phyloP scores from a whole-genome alignment of 176 grass and related monocot species.

The Eleusine coracana region DNA sequence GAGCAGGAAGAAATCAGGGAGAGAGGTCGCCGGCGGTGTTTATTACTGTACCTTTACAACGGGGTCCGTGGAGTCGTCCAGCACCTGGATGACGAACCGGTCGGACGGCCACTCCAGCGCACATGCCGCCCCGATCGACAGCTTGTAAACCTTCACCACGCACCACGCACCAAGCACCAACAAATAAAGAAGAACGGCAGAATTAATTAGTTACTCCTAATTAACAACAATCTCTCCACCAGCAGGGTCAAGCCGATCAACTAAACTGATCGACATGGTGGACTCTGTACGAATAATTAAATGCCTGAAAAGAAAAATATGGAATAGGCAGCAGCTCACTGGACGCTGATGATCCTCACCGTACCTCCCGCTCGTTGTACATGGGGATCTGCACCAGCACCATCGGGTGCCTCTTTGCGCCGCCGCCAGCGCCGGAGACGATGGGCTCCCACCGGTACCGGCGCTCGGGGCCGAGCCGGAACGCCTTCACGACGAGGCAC shows the following conservation, averaged over 20 bases:
- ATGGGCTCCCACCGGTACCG: slow-evolving; percentile 65
- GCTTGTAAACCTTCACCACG: slow-evolving; percentile 76
- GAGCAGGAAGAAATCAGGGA: not conserved
- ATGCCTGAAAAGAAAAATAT: too few relatives aligned
- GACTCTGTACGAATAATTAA: too few relatives aligned
- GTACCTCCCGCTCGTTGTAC: slow-evolving; percentile 96
- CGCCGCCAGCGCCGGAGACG: not conserved
- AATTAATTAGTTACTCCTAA: not conserved
- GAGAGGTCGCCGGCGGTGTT: not conserved
- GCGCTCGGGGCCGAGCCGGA: slow-evolving; percentile 56
- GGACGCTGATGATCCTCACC: not conserved
- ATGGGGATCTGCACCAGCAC: slow-evolving; percentile 99
- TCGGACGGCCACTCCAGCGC: slow-evolving; percentile 73
- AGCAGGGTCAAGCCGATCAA: too few relatives aligned
- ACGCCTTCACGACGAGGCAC: slow-evolving; percentile 34
- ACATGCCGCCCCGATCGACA: slow-evolving; percentile 93
- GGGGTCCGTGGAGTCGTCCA: slow-evolving; percentile 92
- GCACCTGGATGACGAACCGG: slow-evolving; percentile 81
- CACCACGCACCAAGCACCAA: too few relatives aligned
- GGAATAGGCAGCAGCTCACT: not conserved
- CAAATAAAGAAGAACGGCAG: too few relatives aligned
- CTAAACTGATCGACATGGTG: too few relatives aligned
- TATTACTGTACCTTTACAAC: slow-evolving; percentile 78
- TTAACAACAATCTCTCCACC: not conserved
- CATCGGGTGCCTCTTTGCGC: slow-evolving; percentile 43